phyloP scores from a whole-genome alignment of 169 alveolate genomes.

The Plasmodium inui region DNA sequence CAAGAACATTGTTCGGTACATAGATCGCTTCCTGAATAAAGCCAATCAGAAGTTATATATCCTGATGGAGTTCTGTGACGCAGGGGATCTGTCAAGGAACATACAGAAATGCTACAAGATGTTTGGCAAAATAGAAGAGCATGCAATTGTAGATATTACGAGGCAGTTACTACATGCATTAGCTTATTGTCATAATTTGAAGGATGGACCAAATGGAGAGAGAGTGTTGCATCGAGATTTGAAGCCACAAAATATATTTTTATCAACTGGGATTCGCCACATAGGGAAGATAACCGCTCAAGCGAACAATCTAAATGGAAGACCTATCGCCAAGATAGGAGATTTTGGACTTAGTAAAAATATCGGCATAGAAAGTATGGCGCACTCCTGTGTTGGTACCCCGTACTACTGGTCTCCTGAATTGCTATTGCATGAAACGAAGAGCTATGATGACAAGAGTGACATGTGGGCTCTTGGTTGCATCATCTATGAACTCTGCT shows the following conservation, averaged over 20 bases:
- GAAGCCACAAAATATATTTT: conserved; percentile 96
- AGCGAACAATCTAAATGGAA: conserved; percentile 71
- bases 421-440: conserved; percentile 88
- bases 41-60: conserved; percentile 92
- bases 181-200: conserved; percentile 93
- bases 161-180: conserved; percentile 93
- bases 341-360: conserved; percentile 97
- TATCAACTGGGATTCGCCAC: conserved; percentile 83
- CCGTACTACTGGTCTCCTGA: conserved; percentile 99
- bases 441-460: conserved; percentile 94
- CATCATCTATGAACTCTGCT: conserved; percentile 92
- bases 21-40: conserved; percentile 95
- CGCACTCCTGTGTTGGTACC: conserved; percentile 96
- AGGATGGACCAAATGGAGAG: conserved; percentile 87
- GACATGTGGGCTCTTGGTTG: conserved; percentile 96
- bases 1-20: conserved; percentile 95
- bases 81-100: conserved; percentile 95
- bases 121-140: conserved; percentile 93
- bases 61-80: conserved; percentile 97
- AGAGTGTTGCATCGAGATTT: conserved; percentile 96
- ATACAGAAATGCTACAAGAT: conserved; percentile 92
- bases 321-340: conserved; percentile 93
- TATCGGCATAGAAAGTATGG: conserved; percentile 92
- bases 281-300: conserved; percentile 76
- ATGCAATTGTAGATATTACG: conserved; percentile 94